Base-by-base conservation (phyloP, 2,329 filamentous ascomycete genomes). In the Verticillium nubilum region DNA sequence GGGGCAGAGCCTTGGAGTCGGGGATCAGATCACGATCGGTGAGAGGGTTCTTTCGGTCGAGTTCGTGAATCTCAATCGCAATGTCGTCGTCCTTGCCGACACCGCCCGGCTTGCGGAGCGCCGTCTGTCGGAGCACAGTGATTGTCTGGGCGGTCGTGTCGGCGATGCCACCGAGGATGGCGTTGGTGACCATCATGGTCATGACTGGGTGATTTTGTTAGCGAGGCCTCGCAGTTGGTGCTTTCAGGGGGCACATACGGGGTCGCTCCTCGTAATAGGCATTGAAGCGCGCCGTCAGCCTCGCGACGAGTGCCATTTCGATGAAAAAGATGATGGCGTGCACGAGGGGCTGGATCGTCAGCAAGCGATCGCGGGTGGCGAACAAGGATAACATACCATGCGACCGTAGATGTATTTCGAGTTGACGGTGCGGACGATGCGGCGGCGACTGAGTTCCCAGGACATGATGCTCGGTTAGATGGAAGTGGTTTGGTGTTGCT, bases 181-280 rank as follows among this genome's bases (percentile, higher is more conserved):
- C 91, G 78, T 99, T 99, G 73, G 94, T 97, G 71, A 97, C 91
- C 94, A 99, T 99, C 76, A 96, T 99, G 63, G 95, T 99, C 69
- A 99, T 85, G 50, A 99, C 91, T 90, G 71, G 61, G 57, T 37
- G 61, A 33, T n/a, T 27, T 29, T 33, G 57, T 64, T 33, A 57
- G 56, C 37, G 10, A 27, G 26, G 4, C 12, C 12, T 13, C 52
- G 28, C 27, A 28, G 26, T 17, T 6, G 25, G 27, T 9, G 29
- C 31, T 47, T 28, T 52, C 15, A 17, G 52, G 58, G 54, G 25
- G 23, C 58, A 72, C 83, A 66, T 81, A 93, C 90, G 80, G 70
- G 94, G 95, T 70, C 91, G 90, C 71, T 92, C 88, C 66, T 91
- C 88, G 84, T 98, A 99, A 79, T 96, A 97, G 66, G 86, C 84